Base-by-base conservation (phyloP, 129 eudicot genomes). In the Flaveria sonorensis region DNA sequence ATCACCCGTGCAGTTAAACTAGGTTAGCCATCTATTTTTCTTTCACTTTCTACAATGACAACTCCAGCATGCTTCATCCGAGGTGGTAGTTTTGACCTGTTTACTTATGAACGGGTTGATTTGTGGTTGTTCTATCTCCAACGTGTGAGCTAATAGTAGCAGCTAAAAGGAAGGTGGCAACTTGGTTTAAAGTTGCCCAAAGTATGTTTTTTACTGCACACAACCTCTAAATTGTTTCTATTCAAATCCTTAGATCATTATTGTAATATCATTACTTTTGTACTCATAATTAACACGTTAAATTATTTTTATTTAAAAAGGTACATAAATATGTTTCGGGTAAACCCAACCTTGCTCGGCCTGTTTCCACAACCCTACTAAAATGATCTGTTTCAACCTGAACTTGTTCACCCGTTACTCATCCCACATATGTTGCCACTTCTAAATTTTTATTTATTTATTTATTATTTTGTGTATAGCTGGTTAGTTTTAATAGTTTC, bases 1-100 rank as follows among this genome's bases (percentile, higher is more conserved):
- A 88, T 93, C 68, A 88, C 96, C 43, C 97, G 97, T 47, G 98
- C 85, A 72, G 97, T 93, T 73, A 87, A 92, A 85, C 85, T 92
- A 88, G 98, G 98, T 89, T 42, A 63, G 69, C 8, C 74, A 8
- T 30, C 48, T 24, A 45, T 70, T 63, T 36, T 55, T 23, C 11
- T 42, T 59, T 68, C 56, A 47, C 20, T 23, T 11, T 42, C 16
- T 13, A 53, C 60, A 39, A 10, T 51, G 55, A 61, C 64, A 26
- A 59, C 26, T 46, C 28, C 24, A 16, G 11, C 61, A 45, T 10
- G 3, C 26, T 23, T 45, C 59, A 46, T 15, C 8, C 4, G 11
- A 51, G 57, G 57, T 55, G 61, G 12, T 6, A 53, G 11, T 55
- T 55, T 55, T 55, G 61, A 55, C 11, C 61, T 13, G 0, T 7